Evolutionary conservation across 768 basidiomycete genomes (phyloP), one percentile per base, ranked within the genome.

Genomic region (Nidularia pulvinata): DNA sequence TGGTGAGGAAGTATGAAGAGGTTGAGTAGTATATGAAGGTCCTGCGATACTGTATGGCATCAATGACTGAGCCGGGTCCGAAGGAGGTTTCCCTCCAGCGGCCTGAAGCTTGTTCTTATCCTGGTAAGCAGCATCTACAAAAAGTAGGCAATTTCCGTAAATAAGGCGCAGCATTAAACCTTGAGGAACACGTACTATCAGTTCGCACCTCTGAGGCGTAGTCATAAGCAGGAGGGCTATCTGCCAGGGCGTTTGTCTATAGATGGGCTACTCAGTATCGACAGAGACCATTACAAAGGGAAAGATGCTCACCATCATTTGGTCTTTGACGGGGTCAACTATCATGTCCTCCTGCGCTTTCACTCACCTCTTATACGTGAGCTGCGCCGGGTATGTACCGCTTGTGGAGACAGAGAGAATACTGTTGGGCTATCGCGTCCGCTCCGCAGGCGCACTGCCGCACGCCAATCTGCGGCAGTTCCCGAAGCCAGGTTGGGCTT

Each of bases 191-290:
- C 69, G 53, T 52, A 75, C 75, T 49, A 42, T 60, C 57, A 36
- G 61, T 60, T 46, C 54, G 63, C 55, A 61, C 59, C 19, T 66
- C 66, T 22, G 66, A 63, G 10, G 71, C 62, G 42, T 58, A 60
- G 54, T 83, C 80, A 50, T 84, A 84, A 6, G 82, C 69, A 42
- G 82, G 82, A 39, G 82, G 82, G 39, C 55, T 75, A 10, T 84
- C 76, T 37, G 63, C 60, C 16, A 60, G 63, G 55, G 57, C 53
- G 49, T 57, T 53, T 13, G 46, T 51, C 60, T 61, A 49, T 48
- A 46, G 19, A 30, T 13, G 39, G 2, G 39, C 39, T 42, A 42
- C 16, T 50, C 34, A 37, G 33, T 25, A 54, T 44, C 55, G 33
- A 56, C 52, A 44, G 25, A 36, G 35, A 22, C n/a, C 39, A n/a